phyloP scores from a whole-genome alignment of 2,329 filamentous ascomycete species.

The Colletotrichum sansevieriae region DNA sequence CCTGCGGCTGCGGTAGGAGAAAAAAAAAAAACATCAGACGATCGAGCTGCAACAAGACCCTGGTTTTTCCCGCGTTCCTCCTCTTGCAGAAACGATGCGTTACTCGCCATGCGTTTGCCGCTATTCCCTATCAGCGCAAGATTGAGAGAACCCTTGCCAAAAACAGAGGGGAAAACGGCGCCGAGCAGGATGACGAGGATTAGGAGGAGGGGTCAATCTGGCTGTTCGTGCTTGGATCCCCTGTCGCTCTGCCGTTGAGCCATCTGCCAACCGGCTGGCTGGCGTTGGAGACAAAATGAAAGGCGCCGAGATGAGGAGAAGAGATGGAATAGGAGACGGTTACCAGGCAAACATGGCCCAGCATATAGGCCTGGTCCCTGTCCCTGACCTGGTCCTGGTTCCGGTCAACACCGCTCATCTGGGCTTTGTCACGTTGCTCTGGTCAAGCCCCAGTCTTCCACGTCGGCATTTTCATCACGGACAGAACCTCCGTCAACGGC shows the following conservation, averaged over 20 bases:
- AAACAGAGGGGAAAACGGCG: constrained; percentile 4
- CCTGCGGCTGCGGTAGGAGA: constrained; percentile 28
- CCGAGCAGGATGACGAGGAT: background rate
- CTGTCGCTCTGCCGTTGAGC: background rate
- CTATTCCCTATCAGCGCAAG: constrained; percentile 19
- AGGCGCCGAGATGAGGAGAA: constrained; percentile 4
- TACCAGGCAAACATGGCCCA: constrained; percentile 4
- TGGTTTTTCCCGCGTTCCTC: constrained; percentile 18
- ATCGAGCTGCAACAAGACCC: constrained; percentile 33
- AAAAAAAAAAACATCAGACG: constrained; percentile 33
- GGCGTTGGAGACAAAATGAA: background rate
- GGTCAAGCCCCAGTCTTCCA: constrained; percentile 5
- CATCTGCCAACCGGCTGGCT: background rate
- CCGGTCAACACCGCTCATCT: constrained; percentile 29
- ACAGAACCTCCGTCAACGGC: constrained; percentile 4
- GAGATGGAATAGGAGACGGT: constrained; percentile 10
- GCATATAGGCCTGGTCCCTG: constrained; percentile 4
- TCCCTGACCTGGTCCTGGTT: constrained; percentile 20
- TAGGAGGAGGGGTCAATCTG: too few species aligned
- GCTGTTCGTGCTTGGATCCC: too few species aligned
- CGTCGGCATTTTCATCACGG: constrained; percentile 9
- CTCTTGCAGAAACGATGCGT: constrained; percentile 23
- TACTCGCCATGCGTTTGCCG: background rate
- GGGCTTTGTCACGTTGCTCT: constrained; percentile 24
- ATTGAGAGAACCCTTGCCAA: background rate